phyloP scores from a whole-genome alignment of 768 basidiomycete genomes.

The Lactarius akahatsu region DNA sequence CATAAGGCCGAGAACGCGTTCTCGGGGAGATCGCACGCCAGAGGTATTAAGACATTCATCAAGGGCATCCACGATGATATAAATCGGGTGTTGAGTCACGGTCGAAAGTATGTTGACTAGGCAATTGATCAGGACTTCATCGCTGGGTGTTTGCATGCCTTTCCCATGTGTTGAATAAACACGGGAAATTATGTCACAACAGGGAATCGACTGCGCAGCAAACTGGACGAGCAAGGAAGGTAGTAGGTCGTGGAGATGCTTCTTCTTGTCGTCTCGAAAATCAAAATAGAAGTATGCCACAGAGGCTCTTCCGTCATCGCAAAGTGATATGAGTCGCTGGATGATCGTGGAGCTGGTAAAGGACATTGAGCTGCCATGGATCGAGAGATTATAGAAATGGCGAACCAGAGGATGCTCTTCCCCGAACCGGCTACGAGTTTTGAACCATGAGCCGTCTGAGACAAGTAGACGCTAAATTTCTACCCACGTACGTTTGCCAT shows the following conservation, averaged over 20 bases:
- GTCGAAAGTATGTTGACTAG: neutral
- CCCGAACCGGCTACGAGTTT: neutral
- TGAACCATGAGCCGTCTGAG: neutral
- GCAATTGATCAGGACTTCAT: neutral
- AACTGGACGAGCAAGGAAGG: neutral
- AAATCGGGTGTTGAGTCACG: neutral
- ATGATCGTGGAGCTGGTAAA: constrained; percentile 1
- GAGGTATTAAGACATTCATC: neutral
- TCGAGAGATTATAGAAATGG: neutral
- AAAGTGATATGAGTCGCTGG: neutral
- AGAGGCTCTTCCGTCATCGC: neutral
- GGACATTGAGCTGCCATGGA: neutral
- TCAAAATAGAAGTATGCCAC: neutral
- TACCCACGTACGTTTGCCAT: neutral
- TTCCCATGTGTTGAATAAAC: neutral
- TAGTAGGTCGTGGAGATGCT: neutral
- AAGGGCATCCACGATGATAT: neutral
- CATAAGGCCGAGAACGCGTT: neutral
- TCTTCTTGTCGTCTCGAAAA: neutral
- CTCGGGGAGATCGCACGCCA: neutral
- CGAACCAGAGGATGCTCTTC: neutral
- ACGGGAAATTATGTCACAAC: neutral
- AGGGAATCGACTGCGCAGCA: neutral
- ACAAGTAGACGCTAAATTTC: neutral
- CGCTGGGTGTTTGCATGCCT: neutral